Conservation (phyloP, 768 basidiomycete species). For the Ramaria sp. region DNA sequence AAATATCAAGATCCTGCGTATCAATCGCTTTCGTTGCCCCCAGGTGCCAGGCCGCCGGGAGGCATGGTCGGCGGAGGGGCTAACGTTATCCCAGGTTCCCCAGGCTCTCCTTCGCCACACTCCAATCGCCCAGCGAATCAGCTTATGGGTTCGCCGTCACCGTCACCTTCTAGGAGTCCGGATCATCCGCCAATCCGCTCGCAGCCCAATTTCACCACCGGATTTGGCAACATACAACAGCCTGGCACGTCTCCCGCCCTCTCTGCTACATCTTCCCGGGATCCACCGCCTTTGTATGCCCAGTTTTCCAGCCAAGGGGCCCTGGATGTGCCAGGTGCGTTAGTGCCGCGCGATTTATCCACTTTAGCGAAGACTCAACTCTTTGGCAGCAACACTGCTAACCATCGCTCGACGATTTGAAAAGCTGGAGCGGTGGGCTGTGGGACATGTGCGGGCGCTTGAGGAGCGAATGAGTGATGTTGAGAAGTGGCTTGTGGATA, state of each 20-base stretch:
- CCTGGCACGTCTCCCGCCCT: conserved; percentile 39
- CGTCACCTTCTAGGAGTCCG: conserved; percentile 34
- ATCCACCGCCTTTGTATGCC: conserved; percentile 63
- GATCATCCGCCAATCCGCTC: conserved; percentile 29
- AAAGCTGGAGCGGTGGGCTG: conserved; percentile 85
- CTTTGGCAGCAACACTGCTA: conserved; percentile 45
- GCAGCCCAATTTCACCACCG: conserved; percentile 26
- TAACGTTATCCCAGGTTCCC: conserved; percentile 26
- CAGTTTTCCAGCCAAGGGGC: conserved; percentile 64
- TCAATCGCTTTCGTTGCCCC: conserved; percentile 31
- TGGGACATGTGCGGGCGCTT: conserved; percentile 79
- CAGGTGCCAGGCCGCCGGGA: conserved; percentile 3
- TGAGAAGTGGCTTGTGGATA: conserved; percentile 83
- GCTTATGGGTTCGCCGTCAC: conserved; percentile 29
- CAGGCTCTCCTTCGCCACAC: conserved; percentile 33
- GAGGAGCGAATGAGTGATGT: conserved; percentile 88
- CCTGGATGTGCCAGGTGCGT: conserved; percentile 46
- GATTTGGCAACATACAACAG: conserved; percentile 43
- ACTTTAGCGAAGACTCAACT: not conserved
- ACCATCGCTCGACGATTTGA: conserved; percentile 74
- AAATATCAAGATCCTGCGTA: conserved; percentile 52
- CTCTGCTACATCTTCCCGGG: conserved; percentile 40
- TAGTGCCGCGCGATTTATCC: not conserved
- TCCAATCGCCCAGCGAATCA: conserved; percentile 37
- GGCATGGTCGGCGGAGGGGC: conserved; percentile 7